These are phyloP conservation scores for Starmerella scarabaei DNA, from an alignment of 805 yeast genomes.

Conservation along the genomic window DNA sequence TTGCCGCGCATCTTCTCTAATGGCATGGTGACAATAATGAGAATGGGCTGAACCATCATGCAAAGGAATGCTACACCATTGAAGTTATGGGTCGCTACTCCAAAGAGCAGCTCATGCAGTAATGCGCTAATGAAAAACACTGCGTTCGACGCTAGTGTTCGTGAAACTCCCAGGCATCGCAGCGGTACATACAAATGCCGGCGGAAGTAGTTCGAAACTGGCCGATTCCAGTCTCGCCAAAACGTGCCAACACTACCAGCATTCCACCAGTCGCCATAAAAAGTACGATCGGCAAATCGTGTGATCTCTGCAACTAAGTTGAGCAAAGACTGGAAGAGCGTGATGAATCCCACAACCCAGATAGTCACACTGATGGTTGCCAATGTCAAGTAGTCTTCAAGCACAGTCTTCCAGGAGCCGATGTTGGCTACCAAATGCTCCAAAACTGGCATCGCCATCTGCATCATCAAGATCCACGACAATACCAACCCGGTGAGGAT, in stretches of 20 bases:
- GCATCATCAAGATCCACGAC: conserved; percentile 31
- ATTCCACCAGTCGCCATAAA: conserved; percentile 41
- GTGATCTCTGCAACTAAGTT: conserved; percentile 35
- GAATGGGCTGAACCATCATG: conserved; percentile 35
- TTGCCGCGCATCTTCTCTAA: conserved; percentile 32
- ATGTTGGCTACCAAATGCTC: conserved; percentile 26
- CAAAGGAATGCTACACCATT: conserved; percentile 36
- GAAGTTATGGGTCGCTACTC: conserved; percentile 36
- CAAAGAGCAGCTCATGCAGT: conserved; percentile 36
- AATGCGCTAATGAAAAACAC: conserved; percentile 35
- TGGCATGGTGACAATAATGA: conserved; percentile 32
- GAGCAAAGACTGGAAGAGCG: conserved; percentile 32
- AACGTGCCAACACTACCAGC: conserved; percentile 36
- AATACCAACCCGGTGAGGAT: conserved; percentile 25
- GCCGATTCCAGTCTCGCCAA: conserved; percentile 38
- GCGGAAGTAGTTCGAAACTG: conserved; percentile 32
- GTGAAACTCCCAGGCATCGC: conserved; percentile 26
- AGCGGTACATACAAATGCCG: conserved; percentile 34
- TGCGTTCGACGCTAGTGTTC: conserved; percentile 25
- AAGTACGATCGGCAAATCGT: conserved; percentile 35
- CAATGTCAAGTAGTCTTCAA: conserved; percentile 30
- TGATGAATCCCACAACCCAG: conserved; percentile 34
- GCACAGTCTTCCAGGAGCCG: conserved; percentile 20
- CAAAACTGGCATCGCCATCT: conserved; percentile 35
- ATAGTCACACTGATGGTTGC: conserved; percentile 32